Evolutionary conservation across 352 stramenopile species (phyloP), one percentile per base, ranked within the genome.

Genomic region (Phytophthora vignae): DNA sequence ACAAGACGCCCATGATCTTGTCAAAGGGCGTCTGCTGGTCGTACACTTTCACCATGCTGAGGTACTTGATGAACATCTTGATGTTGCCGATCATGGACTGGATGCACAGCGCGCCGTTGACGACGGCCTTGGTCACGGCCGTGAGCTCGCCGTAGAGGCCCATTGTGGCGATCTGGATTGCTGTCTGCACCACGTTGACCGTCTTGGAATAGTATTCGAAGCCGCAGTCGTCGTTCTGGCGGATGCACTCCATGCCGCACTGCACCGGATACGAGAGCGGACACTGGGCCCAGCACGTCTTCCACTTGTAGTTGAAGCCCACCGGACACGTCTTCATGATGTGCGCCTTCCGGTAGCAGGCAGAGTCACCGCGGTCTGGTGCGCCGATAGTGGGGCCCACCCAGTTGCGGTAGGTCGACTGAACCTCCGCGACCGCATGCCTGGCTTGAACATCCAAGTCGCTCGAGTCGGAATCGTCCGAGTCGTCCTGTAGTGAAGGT

Each of bases 221-320:
- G 0, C 19, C 50, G 17, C 78, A 85, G 57, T 83, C 69, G 5
- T 76, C 71, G 29, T 58, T 83, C 33, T 85, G 76, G n/a, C 65
- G 65, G 38, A 86, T 61, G 50, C 82, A 90, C 44, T 90, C 78
- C 68, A 84, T 76, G 55, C 79, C 79, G 38, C 82, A 90, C 36
- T 82, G 55, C 0, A 88, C 77, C 3, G 82, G 82, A 55, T 83
- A 86, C 21, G 78, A 68, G 42, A 90, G 65, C 1, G 79, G 79
- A 36, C 82, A 90, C 21, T 87, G 58, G 3, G 78, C 60, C 81
- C 81, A 89, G 72, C 81, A 87, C 36, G 69, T 84, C 29, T 74
- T 74, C 44, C 74, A 27, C 7, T 79, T 81, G 33, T 70, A 78
- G 38, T 81, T 63, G 31, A 78, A 81, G 4, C 74, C 74, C 50